Evolutionary conservation across 2,329 filamentous ascomycete species (phyloP).

Genomic region (Diaporthe nobilis): DNA sequence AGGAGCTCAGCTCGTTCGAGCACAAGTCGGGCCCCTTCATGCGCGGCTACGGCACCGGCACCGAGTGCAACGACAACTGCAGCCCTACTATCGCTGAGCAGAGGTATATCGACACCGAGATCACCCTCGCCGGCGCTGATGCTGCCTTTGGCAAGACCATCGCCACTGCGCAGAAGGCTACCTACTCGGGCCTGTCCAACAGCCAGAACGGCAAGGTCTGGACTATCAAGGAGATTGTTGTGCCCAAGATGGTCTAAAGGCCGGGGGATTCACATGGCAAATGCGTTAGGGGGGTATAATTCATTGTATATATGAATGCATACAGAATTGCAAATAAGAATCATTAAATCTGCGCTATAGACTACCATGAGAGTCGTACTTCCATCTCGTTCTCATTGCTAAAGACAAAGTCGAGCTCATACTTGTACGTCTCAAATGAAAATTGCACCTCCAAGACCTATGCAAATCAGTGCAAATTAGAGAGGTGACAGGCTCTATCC

Average conservation of each 20-base stretch:
- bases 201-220: conserved; percentile 54
- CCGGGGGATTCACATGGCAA: no score
- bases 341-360: neutral
- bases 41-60: conserved; percentile 57
- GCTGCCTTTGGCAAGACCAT: conserved; percentile 49
- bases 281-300: neutral
- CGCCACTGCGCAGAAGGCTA: conserved; percentile 49
- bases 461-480: no score
- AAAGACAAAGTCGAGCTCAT: no score
- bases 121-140: conserved; percentile 54
- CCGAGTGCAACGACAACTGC: conserved; percentile 55
- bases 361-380: no score
- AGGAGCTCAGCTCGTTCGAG: conserved; percentile 51
- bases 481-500: no score
- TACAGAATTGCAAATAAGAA: neutral
- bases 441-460: no score
- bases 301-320: conserved; percentile 1
- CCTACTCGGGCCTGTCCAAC: conserved; percentile 51
- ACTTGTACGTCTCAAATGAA: no score
- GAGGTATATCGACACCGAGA: conserved; percentile 55
- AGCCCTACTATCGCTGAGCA: conserved; percentile 56
- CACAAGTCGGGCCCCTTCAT: conserved; percentile 54
- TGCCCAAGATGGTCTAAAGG: conserved; percentile 11
- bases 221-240: conserved; percentile 48
- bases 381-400: neutral